Evolutionary conservation across 176 grass and related monocot species (phyloP).

Genomic region (Areca catechu): DNA sequence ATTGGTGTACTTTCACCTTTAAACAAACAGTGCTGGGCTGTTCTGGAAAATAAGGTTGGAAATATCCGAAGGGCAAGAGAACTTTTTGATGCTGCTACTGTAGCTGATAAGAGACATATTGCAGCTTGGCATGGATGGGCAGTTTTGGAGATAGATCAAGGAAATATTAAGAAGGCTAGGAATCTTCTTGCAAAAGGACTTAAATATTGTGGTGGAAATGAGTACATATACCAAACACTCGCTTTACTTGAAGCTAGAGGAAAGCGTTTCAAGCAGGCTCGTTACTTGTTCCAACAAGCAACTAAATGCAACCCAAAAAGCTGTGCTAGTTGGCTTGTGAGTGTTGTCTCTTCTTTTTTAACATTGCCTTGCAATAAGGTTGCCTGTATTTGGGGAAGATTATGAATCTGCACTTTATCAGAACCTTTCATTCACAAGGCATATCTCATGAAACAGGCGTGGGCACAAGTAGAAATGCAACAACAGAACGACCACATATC

Average conservation of each 20-base stretch:
- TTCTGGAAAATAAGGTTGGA: conserved; percentile 79
- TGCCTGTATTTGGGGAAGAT: too few relatives aligned
- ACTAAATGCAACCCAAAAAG: conserved; percentile 87
- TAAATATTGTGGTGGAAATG: conserved; percentile 85
- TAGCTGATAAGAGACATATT: conserved; percentile 77
- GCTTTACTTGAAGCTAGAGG: conserved; percentile 90
- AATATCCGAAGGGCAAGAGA: conserved; percentile 82
- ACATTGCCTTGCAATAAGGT: neutral
- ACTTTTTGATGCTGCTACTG: conserved; percentile 89
- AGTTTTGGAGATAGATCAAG: conserved; percentile 91
- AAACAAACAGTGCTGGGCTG: conserved; percentile 80
- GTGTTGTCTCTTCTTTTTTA: conserved; percentile 31
- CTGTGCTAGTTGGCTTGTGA: conserved; percentile 98
- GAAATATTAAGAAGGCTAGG: conserved; percentile 85
- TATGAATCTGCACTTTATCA: too few relatives aligned
- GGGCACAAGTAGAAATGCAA: conserved; percentile 94
- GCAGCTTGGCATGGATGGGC: conserved; percentile 98
- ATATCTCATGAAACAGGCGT: conserved; percentile 62
- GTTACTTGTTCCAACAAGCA: conserved; percentile 75
- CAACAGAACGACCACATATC: conserved; percentile 63
- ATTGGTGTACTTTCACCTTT: conserved; percentile 18
- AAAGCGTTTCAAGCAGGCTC: conserved; percentile 69
- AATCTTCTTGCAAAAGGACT: conserved; percentile 86
- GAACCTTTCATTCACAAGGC: conserved; percentile 3
- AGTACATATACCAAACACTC: conserved; percentile 98